These are phyloP conservation scores for Rubroboletus pulcherrimus DNA, from an alignment of 768 basidiomycete species.

Conservation along the genomic window DNA sequence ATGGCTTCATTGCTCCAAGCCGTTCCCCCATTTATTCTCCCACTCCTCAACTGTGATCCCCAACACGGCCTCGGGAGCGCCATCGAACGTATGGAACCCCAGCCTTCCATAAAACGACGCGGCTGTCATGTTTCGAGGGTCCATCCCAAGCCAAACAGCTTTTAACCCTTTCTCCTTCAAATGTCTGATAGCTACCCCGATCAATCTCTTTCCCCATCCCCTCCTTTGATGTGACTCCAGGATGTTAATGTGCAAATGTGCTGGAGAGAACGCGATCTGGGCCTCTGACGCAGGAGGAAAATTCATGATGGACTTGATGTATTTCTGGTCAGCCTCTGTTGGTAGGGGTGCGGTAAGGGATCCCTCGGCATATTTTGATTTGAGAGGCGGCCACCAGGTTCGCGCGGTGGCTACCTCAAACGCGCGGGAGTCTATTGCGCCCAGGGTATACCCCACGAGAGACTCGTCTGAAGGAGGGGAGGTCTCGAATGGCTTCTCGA, in stretches of 20 bases:
- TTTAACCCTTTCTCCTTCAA: slow-evolving; percentile 44
- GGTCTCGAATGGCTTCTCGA: slow-evolving; percentile 36
- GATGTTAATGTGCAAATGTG: slow-evolving; percentile 76
- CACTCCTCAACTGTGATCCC: slow-evolving; percentile 50
- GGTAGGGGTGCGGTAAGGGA: slow-evolving; percentile 12
- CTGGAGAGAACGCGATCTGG: slow-evolving; percentile 62
- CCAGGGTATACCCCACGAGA: slow-evolving; percentile 71
- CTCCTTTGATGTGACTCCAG: slow-evolving; percentile 60
- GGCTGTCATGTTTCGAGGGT: slow-evolving; percentile 58
- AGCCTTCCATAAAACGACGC: slow-evolving; percentile 58
- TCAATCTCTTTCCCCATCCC: slow-evolving; percentile 69
- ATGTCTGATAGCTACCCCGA: slow-evolving; percentile 50
- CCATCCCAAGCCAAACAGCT: slow-evolving; percentile 66
- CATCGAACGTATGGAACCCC: slow-evolving; percentile 58
- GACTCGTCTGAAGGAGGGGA: slow-evolving; percentile 30
- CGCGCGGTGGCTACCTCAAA: slow-evolving; percentile 54
- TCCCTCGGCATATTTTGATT: slow-evolving; percentile 47
- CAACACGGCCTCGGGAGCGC: slow-evolving; percentile 46
- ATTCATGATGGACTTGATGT: slow-evolving; percentile 34
- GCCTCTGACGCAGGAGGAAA: slow-evolving; percentile 44
- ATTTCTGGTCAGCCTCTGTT: slow-evolving; percentile 27
- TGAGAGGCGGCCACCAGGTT: slow-evolving; percentile 66
- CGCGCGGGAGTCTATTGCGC: slow-evolving; percentile 60
- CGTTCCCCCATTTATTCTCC: slow-evolving; percentile 15
- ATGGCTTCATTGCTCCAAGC: not conserved